Evolutionary conservation across 768 basidiomycete species (phyloP).

Genomic region (Plicaturopsis crispa): DNA sequence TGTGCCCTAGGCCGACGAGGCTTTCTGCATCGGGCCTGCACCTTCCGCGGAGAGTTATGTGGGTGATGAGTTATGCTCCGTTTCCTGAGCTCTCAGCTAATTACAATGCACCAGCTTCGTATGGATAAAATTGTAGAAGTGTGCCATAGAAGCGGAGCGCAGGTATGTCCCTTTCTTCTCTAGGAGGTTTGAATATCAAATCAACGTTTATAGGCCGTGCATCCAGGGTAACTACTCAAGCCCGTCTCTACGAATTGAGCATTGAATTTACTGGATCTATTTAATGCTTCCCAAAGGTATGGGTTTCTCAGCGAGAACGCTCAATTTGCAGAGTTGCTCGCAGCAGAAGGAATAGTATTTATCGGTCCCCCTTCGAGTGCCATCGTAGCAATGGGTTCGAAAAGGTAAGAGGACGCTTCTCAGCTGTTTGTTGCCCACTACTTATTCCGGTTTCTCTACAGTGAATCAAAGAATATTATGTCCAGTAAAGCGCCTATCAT

Average conservation of each 20-base stretch:
- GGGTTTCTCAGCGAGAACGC: conserved; percentile 94
- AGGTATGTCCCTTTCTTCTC: conserved; percentile 38
- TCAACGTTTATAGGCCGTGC: conserved; percentile 58
- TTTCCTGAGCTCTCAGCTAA: background rate
- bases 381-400: conserved; percentile 92
- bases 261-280: background rate
- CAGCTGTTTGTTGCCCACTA: background rate
- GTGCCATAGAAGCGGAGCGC: conserved; percentile 75
- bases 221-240: conserved; percentile 61
- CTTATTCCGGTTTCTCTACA: conserved; percentile 16
- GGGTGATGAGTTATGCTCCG: conserved; percentile 17
- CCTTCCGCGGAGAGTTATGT: conserved; percentile 87
- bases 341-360: conserved; percentile 77
- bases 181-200: background rate
- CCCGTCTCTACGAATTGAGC: conserved; percentile 1
- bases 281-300: conserved; percentile 40
- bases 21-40: conserved; percentile 91
- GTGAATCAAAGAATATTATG: conserved; percentile 97
- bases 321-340: conserved; percentile 64
- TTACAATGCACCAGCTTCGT: conserved; percentile 45
- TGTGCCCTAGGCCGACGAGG: conserved; percentile 60
- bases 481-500: too few relatives aligned
- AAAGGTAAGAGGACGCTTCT: conserved; percentile 74
- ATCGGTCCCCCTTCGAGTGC: conserved; percentile 87
- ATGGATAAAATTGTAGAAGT: conserved; percentile 87